phyloP scores from a whole-genome alignment of 1,284 basidiomycete species.

The Fomitiporia mediterranea region DNA sequence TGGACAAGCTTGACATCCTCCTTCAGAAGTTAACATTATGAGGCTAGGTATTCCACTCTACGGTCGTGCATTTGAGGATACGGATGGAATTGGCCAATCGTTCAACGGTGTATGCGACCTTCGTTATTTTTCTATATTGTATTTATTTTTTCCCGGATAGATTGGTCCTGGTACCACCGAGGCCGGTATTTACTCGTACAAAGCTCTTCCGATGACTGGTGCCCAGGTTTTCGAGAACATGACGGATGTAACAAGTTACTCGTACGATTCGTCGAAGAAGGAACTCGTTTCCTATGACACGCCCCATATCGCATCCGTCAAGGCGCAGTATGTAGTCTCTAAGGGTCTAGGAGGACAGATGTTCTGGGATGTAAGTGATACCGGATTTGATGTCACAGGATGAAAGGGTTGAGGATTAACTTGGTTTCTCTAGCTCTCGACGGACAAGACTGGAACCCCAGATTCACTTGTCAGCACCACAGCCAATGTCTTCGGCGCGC shows the following conservation, averaged over 20 bases:
- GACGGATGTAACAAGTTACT: slow-evolving; percentile 72
- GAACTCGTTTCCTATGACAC: slow-evolving; percentile 82
- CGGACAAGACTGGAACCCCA: slow-evolving; percentile 49
- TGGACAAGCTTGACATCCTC: slow-evolving; percentile 2
- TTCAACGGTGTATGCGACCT: slow-evolving; percentile 59
- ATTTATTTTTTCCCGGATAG: slow-evolving; percentile 29
- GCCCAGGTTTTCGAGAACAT: slow-evolving; percentile 67
- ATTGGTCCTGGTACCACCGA: slow-evolving; percentile 73
- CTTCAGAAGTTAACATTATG: neutral
- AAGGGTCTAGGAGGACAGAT: slow-evolving; percentile 70
- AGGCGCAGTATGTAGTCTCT: slow-evolving; percentile 69
- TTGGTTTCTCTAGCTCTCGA: slow-evolving; percentile 51
- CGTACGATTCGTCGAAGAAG: slow-evolving; percentile 60
- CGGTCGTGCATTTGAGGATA: slow-evolving; percentile 80
- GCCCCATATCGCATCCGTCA: slow-evolving; percentile 64
- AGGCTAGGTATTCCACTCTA: slow-evolving; percentile 73
- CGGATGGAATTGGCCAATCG: slow-evolving; percentile 66
- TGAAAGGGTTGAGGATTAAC: neutral
- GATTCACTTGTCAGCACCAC: slow-evolving; percentile 53
- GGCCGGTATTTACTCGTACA: slow-evolving; percentile 74
- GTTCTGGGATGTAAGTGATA: slow-evolving; percentile 70
- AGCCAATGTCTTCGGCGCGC: slow-evolving; percentile 41
- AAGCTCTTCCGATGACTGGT: slow-evolving; percentile 62
- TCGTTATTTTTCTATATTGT: neutral
- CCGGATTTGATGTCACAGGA: neutral